Evolutionary conservation across 2,329 filamentous ascomycete species (phyloP), one percentile per base, ranked within the genome.

Genomic region (Aspergillus sp.): DNA sequence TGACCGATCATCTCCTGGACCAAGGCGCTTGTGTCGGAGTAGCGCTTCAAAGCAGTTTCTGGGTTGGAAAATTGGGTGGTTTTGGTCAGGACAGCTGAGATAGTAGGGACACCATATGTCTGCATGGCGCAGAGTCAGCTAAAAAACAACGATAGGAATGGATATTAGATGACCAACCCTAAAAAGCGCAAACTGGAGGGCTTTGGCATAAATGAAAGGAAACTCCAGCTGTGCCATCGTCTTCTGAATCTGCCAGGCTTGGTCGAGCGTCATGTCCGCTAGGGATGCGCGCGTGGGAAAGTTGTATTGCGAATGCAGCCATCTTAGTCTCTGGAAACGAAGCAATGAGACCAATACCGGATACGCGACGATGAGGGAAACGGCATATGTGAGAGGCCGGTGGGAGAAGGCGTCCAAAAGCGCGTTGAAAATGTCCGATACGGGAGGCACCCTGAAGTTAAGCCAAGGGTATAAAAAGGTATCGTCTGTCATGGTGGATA

Each of bases 101-200:
- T 79, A 12, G 70, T 67, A 0, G 78, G 77, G 46, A 81, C 77
- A 5, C 76, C 77, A 52, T 80, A 80, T 1, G 76, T 78, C 68
- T 76, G 43, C 43, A 39, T 28, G 32, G n/a, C 29, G 12, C n/a
- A 12, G 19, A 7, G 41, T 26, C 10, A 26, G 7, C 32, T 30
- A n/a, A 26, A 2, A 32, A 40, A 29, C 7, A 7, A 39, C 30
- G 6, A 32, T 29, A 28, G 26, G 47, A 34, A 7, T 29, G 29
- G 7, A 26, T 27, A 3, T 29, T 57, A 19, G 19, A 19, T 19
- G 19, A 19, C 19, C 19, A 19, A 76, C 75, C 63, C 74, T 75
- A 59, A 82, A 80, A 4, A 83, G 66, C 1, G 79, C 78, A 58
- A 82, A 81, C 46, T 79, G 73, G 4, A 81, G 61, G 1, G 76